Conservation (phyloP, 495 filamentous ascomycete species). For the Sordaria brevicollis region DNA sequence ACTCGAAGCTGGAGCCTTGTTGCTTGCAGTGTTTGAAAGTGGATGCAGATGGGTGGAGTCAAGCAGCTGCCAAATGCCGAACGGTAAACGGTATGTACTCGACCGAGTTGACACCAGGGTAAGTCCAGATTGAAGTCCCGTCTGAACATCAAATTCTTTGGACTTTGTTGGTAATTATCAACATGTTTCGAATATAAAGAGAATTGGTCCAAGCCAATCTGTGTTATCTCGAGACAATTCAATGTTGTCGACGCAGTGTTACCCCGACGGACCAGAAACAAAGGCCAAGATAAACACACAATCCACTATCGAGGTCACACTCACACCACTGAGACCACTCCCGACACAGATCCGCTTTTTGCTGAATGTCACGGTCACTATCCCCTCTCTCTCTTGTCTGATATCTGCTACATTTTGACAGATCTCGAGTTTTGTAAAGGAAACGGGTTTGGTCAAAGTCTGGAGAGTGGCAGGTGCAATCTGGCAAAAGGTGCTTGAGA, state of each 20-base stretch:
- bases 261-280: neutral
- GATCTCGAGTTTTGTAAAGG: neutral
- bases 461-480: neutral
- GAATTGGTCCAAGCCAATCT: neutral
- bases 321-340: neutral
- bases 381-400: neutral
- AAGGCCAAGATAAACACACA: neutral
- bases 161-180: neutral
- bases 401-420: neutral
- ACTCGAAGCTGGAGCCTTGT: neutral
- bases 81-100: neutral
- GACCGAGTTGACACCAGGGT: neutral
- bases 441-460: neutral
- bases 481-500: neutral
- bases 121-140: neutral
- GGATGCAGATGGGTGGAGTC: neutral
- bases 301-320: neutral
- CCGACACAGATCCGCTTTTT: neutral
- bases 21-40: neutral
- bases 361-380: neutral
- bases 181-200: neutral
- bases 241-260: neutral
- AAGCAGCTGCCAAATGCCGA: neutral
- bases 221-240: neutral
- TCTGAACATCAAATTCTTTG: neutral